Evolutionary conservation across 345 rosid genomes (phyloP).

Genomic region (Balakata baccata): DNA sequence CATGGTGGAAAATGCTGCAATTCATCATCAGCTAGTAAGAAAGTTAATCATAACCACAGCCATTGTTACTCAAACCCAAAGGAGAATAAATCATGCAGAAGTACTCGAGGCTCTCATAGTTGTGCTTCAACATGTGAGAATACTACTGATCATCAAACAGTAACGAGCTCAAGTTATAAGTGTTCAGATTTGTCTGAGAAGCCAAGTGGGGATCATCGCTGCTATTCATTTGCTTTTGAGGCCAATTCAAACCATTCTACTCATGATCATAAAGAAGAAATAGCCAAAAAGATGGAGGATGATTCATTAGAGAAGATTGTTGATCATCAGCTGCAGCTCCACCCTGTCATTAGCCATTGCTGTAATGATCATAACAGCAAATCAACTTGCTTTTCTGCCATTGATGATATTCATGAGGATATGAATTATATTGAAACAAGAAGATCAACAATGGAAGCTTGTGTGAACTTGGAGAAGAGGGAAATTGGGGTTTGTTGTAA

Average conservation of each 20-base stretch:
- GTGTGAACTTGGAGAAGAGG: constrained; percentile 32
- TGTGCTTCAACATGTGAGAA: constrained; percentile 16
- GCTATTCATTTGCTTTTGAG: background rate
- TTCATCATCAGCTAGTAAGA: constrained; percentile 10
- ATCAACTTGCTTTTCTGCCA: background rate
- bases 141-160: no score
- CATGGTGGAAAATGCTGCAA: constrained; percentile 30
- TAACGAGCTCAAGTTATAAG: constrained; percentile 9
- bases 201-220: background rate
- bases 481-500: constrained; percentile 46
- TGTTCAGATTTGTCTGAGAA: background rate
- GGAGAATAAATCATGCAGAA: constrained; percentile 3
- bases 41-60: constrained; percentile 8
- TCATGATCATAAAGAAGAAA: background rate
- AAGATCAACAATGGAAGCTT: background rate
- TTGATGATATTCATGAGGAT: constrained; percentile 5
- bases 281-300: background rate
- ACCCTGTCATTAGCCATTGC: background rate
- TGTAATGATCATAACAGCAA: background rate
- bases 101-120: background rate
- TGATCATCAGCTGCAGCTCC: constrained; percentile 2
- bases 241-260: constrained; percentile 8
- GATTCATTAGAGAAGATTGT: constrained; percentile 9
- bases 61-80: constrained; percentile 13
- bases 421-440: background rate